Percentiles rank a stretch among this genome's conserved stretches.
phyloP scores from a whole-genome alignment of 768 basidiomycete genomes.

The Suillus sp. region DNA sequence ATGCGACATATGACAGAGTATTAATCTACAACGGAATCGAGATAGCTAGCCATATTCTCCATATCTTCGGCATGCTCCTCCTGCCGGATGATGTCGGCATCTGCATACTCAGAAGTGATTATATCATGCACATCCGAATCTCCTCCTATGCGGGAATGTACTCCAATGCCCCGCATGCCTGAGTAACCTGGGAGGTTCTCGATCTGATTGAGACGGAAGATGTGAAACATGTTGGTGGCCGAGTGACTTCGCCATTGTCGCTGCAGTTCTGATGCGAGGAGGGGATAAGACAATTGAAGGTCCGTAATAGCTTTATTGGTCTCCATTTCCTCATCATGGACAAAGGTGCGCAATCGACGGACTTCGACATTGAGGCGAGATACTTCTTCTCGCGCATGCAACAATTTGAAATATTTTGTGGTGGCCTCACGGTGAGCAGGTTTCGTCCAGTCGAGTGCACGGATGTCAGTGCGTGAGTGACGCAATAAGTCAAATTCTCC shows the following conservation, averaged over 20 bases:
- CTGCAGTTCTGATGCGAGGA: slow-evolving; percentile 10
- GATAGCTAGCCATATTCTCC: neutral
- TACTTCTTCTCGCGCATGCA: slow-evolving; percentile 14
- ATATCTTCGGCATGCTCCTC: slow-evolving; percentile 6
- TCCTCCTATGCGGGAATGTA: neutral
- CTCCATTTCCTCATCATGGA: neutral
- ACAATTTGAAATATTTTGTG: slow-evolving; percentile 13
- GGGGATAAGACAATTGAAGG: neutral
- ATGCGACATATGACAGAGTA: too few relatives aligned
- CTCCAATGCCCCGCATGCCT: neutral
- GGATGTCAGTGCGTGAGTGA: neutral
- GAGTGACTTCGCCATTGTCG: slow-evolving; percentile 1
- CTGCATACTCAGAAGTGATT: slow-evolving; percentile 4
- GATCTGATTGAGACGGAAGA: slow-evolving; percentile 11
- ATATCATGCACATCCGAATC: neutral
- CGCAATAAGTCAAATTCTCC: slow-evolving; percentile 18
- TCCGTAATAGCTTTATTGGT: neutral
- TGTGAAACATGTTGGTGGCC: slow-evolving; percentile 6
- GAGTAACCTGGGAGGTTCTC: neutral
- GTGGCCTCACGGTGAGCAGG: slow-evolving; percentile 9
- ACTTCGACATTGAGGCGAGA: slow-evolving; percentile 14
- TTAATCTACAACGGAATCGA: neutral
- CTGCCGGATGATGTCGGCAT: slow-evolving; percentile 2
- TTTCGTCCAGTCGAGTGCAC: slow-evolving; percentile 7
- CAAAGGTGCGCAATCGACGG: neutral